Conservation (phyloP, 2,329 filamentous ascomycete species). For the Scedosporium apiospermum region DNA sequence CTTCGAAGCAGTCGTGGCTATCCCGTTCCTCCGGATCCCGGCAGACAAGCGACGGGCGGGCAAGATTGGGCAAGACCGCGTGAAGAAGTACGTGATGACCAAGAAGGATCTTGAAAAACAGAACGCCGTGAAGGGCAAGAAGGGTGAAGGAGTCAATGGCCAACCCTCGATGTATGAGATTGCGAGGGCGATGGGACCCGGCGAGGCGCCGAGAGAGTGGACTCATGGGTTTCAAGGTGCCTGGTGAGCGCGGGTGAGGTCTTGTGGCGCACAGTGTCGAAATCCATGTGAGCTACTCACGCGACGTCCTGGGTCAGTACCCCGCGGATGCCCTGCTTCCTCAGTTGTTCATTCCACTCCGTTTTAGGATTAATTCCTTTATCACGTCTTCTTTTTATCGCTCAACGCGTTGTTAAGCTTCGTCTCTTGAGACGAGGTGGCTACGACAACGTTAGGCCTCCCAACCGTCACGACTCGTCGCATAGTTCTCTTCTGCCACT, state of each 20-base stretch:
- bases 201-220: constrained; percentile 4
- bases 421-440: background rate
- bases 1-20: constrained; percentile 36
- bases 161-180: constrained; percentile 1
- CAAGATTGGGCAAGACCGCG: constrained; percentile 27
- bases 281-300: constrained; percentile 4
- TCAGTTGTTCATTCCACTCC: background rate
- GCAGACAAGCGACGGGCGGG: constrained; percentile 30
- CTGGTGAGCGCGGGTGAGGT: background rate
- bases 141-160: constrained; percentile 10
- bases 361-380: background rate
- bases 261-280: background rate
- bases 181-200: constrained; percentile 2
- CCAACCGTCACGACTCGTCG: constrained; percentile 15
- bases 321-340: background rate
- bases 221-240: background rate
- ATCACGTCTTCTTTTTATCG: background rate
- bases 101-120: constrained; percentile 23
- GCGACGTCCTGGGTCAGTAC: constrained; percentile 1
- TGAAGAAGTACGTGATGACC: constrained; percentile 32
- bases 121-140: constrained; percentile 3
- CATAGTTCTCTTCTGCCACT: constrained; percentile 11
- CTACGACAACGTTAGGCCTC: constrained; percentile 13
- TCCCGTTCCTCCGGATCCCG: constrained; percentile 35
- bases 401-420: background rate